phyloP scores from a whole-genome alignment of 805 yeast genomes.

The Schwanniomyces sp. region DNA sequence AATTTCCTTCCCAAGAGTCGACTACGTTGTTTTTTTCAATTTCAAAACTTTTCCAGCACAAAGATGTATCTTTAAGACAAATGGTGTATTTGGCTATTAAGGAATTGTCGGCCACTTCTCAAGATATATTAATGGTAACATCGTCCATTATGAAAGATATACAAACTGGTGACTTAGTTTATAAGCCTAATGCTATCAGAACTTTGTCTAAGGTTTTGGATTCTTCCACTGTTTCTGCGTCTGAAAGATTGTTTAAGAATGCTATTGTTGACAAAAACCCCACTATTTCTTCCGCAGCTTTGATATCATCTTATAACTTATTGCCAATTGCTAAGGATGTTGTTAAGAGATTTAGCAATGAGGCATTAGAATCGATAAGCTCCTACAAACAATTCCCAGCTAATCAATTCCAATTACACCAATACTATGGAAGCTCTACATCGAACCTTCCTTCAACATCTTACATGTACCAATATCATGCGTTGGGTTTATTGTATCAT shows the following conservation, averaged over 20 bases:
- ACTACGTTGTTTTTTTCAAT: slow-evolving; percentile 91
- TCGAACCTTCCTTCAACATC: slow-evolving; percentile 63
- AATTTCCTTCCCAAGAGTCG: slow-evolving; percentile 84
- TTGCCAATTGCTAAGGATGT: slow-evolving; percentile 88
- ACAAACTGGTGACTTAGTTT: slow-evolving; percentile 81
- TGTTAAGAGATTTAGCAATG: slow-evolving; percentile 91
- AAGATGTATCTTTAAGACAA: slow-evolving; percentile 84
- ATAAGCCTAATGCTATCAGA: slow-evolving; percentile 93
- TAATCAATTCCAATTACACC: slow-evolving; percentile 52
- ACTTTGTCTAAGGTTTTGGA: slow-evolving; percentile 89
- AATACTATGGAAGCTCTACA: slow-evolving; percentile 53
- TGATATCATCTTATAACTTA: slow-evolving; percentile 86
- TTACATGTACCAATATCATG: slow-evolving; percentile 91
- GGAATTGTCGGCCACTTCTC: slow-evolving; percentile 80
- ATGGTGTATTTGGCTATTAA: slow-evolving; percentile 91
- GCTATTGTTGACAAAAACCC: slow-evolving; percentile 92
- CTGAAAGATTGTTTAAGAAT: slow-evolving; percentile 88
- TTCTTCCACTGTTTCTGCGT: slow-evolving; percentile 84
- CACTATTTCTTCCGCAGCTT: slow-evolving; percentile 87
- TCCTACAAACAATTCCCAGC: slow-evolving; percentile 56
- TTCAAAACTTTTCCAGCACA: slow-evolving; percentile 92
- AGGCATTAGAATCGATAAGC: slow-evolving; percentile 85
- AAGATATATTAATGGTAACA: slow-evolving; percentile 95
- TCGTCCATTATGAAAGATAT: slow-evolving; percentile 98
- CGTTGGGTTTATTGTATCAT: slow-evolving; percentile 85